phyloP scores from a whole-genome alignment of 305 asterid genomes.

The Fraxinus floribunda region DNA sequence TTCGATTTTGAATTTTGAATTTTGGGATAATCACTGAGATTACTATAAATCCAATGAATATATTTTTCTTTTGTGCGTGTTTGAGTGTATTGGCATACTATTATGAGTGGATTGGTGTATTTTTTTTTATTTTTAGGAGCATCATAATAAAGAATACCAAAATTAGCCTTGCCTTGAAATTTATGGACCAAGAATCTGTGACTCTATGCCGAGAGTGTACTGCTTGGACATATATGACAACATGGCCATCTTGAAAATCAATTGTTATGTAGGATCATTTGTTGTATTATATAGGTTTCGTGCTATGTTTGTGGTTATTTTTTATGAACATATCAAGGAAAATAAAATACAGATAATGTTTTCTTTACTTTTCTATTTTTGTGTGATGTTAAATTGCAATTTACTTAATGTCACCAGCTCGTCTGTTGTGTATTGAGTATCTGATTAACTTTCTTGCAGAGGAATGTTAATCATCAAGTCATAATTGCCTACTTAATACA shows the following conservation, averaged over 20 bases:
- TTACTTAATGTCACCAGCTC: neutral
- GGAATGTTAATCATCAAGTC: conserved; percentile 27
- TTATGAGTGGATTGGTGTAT: neutral
- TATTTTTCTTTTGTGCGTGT: neutral
- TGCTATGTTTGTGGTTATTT: neutral
- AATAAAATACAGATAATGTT: neutral
- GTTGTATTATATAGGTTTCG: neutral
- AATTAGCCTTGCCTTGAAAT: neutral
- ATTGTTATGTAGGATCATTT: neutral
- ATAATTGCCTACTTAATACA: conserved; percentile 15
- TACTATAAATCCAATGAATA: neutral
- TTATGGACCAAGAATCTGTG: neutral
- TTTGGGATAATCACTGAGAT: neutral
- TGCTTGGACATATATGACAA: neutral
- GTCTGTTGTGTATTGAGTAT: neutral
- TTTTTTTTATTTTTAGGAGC: neutral
- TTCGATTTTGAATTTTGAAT: neutral
- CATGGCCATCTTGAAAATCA: neutral
- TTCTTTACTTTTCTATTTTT: neutral
- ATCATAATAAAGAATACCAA: neutral
- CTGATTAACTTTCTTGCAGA: conserved; percentile 3
- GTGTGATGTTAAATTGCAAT: neutral
- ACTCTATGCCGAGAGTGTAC: neutral
- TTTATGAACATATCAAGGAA: neutral
- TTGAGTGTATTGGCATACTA: neutral